Conservation (phyloP, 495 filamentous ascomycete genomes). For the Tuber indicum region DNA sequence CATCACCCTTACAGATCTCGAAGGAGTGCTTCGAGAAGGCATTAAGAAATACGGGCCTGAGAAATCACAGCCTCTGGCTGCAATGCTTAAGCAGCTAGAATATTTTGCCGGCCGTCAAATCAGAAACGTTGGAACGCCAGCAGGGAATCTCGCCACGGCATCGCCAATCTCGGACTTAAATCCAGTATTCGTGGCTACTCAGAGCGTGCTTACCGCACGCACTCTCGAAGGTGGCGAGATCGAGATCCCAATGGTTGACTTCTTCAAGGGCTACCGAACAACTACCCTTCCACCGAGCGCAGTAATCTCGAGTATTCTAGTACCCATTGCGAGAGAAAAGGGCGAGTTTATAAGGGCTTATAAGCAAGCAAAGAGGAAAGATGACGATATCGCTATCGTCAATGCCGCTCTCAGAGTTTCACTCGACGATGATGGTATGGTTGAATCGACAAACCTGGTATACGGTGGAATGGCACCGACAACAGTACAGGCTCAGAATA, state of each 20-base stretch:
- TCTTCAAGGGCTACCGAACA: slow-evolving; percentile 84
- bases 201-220: slow-evolving; percentile 72
- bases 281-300: slow-evolving; percentile 77
- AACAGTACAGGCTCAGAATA: slow-evolving; percentile 62
- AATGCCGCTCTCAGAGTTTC: slow-evolving; percentile 62
- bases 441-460: slow-evolving; percentile 57
- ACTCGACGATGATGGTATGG: slow-evolving; percentile 51
- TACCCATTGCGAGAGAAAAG: slow-evolving; percentile 64
- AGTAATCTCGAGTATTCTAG: slow-evolving; percentile 77
- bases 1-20: slow-evolving; percentile 78
- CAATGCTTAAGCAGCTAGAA: slow-evolving; percentile 69
- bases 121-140: slow-evolving; percentile 91
- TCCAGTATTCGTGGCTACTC: slow-evolving; percentile 84
- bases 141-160: slow-evolving; percentile 89
- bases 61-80: slow-evolving; percentile 64
- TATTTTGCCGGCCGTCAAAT: slow-evolving; percentile 97
- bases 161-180: slow-evolving; percentile 96
- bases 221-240: slow-evolving; percentile 57
- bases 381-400: slow-evolving; percentile 77
- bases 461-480: slow-evolving; percentile 72
- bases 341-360: slow-evolving; percentile 61
- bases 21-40: slow-evolving; percentile 65
- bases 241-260: slow-evolving; percentile 82
- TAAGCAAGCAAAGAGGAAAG: slow-evolving; percentile 73
- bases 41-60: slow-evolving; percentile 69